These are phyloP conservation scores for Saccharomyces uvarum DNA, from an alignment of 1,139 yeast species.

Conservation along the genomic window DNA sequence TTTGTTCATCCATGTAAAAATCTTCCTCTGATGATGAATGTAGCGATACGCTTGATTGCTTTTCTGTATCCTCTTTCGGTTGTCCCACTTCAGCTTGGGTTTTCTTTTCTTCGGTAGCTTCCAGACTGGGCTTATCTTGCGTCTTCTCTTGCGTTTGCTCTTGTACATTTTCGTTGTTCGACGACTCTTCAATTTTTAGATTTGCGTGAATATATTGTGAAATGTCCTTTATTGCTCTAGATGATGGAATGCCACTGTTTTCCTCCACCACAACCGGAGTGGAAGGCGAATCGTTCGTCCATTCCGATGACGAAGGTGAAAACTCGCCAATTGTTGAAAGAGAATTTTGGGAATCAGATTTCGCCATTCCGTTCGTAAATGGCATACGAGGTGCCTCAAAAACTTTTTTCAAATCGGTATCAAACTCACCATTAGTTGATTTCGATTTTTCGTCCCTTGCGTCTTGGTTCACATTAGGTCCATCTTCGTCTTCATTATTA, in stretches of 20 bases:
- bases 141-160: background rate
- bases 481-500: background rate
- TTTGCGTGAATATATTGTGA: constrained; percentile 17
- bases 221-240: constrained; percentile 29
- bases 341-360: constrained; percentile 27
- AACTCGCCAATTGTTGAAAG: constrained; percentile 37
- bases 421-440: constrained; percentile 5
- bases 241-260: constrained; percentile 21
- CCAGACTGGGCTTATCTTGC: background rate
- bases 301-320: constrained; percentile 39
- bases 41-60: background rate
- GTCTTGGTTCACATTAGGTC: background rate
- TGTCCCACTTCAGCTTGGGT: background rate
- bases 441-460: constrained; percentile 4
- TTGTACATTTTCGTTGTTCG: background rate
- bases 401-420: constrained; percentile 23
- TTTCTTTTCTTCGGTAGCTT: background rate
- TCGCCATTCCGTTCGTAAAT: constrained; percentile 18
- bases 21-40: constrained; percentile 18
- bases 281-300: constrained; percentile 31
- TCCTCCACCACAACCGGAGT: constrained; percentile 8
- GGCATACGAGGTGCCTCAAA: constrained; percentile 31
- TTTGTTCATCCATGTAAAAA: constrained; percentile 20
- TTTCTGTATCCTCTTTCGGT: background rate
- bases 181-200: background rate